Evolutionary conservation across 345 rosid genomes (phyloP).

Genomic region (Clausena lansium): DNA sequence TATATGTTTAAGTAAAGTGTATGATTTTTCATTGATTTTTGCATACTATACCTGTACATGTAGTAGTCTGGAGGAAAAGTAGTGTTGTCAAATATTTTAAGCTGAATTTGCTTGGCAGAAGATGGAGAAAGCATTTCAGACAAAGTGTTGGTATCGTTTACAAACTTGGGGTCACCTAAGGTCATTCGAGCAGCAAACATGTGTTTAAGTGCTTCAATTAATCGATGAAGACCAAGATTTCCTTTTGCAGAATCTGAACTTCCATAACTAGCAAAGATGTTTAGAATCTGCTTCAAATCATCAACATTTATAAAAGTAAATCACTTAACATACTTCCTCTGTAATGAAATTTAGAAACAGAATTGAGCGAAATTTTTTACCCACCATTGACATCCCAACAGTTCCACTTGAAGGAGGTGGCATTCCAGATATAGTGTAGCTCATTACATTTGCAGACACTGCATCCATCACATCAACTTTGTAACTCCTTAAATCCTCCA

Average conservation of each 20-base stretch:
- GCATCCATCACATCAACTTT: slow-evolving; percentile 61
- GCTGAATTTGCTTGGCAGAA: slow-evolving; percentile 47
- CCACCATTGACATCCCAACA: slow-evolving; percentile 62
- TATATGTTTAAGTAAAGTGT: neutral
- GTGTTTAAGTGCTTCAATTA: slow-evolving; percentile 89
- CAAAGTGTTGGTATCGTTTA: slow-evolving; percentile 30
- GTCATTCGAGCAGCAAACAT: slow-evolving; percentile 89
- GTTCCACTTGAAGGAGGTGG: slow-evolving; percentile 97
- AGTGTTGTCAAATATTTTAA: slow-evolving; percentile 66
- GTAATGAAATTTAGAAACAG: too few species aligned
- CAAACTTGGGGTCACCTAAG: slow-evolving; percentile 83
- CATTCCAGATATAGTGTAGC: slow-evolving; percentile 77
- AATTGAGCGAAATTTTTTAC: slow-evolving; percentile 13
- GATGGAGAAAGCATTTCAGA: slow-evolving; percentile 72
- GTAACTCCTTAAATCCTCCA: slow-evolving; percentile 80
- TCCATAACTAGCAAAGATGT: slow-evolving; percentile 69
- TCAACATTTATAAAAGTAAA: slow-evolving; percentile 4
- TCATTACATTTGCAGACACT: slow-evolving; percentile 53
- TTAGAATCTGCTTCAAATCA: slow-evolving; percentile 48
- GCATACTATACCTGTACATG: slow-evolving; percentile 41
- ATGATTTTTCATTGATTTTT: neutral
- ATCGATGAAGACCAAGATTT: slow-evolving; percentile 59
- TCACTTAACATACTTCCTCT: neutral
- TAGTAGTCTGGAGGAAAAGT: slow-evolving; percentile 88
- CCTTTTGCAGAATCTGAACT: slow-evolving; percentile 48